Evolutionary conservation across 2,329 filamentous ascomycete genomes (phyloP).

Genomic region (Zasmidium cellare): DNA sequence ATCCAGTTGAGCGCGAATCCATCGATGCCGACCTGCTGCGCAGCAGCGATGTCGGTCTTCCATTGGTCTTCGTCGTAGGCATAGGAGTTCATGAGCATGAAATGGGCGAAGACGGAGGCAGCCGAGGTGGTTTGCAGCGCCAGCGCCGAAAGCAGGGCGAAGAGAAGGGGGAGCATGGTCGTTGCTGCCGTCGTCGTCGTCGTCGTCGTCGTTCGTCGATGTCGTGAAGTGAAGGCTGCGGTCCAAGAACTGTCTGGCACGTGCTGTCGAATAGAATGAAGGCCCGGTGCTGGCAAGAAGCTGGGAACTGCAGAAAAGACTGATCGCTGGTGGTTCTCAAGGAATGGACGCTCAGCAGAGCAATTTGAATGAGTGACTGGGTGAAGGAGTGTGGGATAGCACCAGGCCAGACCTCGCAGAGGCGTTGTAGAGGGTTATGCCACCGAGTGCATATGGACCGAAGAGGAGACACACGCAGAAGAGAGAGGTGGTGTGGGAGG

Average conservation of each 20-base stretch:
- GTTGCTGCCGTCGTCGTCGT: not conserved
- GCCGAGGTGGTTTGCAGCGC: constrained; percentile 28
- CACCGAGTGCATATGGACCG: constrained; percentile 20
- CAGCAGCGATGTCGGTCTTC: constrained; percentile 35
- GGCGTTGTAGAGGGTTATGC: constrained; percentile 19
- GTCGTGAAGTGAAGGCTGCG: constrained; percentile 5
- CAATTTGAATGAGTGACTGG: constrained; percentile 24
- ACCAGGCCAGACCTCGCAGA: constrained; percentile 32
- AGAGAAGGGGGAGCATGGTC: constrained; percentile 22
- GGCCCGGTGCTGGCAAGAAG: constrained; percentile 1
- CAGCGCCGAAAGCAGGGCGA: constrained; percentile 26
- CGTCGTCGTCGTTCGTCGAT: constrained; percentile 2
- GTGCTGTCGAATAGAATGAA: constrained; percentile 10
- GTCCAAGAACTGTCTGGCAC: constrained; percentile 1
- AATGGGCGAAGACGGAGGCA: constrained; percentile 36
- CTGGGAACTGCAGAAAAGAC: constrained; percentile 1
- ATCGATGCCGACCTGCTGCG: constrained; percentile 37
- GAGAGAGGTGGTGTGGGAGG: constrained; percentile 9
- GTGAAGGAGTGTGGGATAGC: constrained; percentile 27
- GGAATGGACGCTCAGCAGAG: constrained; percentile 25
- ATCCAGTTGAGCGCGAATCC: constrained; percentile 41
- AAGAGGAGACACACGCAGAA: constrained; percentile 10
- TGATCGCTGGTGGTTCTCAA: constrained; percentile 15
- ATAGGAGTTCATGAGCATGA: constrained; percentile 39
- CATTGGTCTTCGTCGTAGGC: constrained; percentile 36